phyloP scores from a whole-genome alignment of 2,329 filamentous ascomycete genomes.

The Cryphonectria carpinicola region DNA sequence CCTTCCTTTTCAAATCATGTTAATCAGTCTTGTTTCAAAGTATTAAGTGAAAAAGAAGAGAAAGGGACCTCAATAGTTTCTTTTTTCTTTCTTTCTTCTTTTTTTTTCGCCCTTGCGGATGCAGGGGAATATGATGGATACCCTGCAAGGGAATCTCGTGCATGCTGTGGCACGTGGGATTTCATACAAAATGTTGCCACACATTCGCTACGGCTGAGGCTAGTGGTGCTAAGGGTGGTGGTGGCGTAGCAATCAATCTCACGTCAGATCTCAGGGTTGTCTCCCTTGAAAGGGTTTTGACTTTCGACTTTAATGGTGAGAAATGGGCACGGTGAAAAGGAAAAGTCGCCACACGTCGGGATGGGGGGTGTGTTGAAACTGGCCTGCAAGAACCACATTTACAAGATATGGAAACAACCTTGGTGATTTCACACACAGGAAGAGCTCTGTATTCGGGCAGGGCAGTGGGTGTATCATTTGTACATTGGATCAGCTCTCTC shows the following conservation, averaged over 20 bases:
- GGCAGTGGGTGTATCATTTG: conserved; percentile 14
- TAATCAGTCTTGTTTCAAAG: background rate
- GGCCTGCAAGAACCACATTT: background rate
- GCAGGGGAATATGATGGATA: no score
- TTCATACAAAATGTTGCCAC: background rate
- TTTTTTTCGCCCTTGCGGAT: no score
- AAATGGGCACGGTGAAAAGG: background rate
- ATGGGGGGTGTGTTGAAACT: no score
- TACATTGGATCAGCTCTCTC: background rate
- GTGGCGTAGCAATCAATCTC: conserved; percentile 2
- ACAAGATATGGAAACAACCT: background rate
- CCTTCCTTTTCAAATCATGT: background rate
- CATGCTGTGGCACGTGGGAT: background rate
- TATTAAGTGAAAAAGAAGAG: background rate
- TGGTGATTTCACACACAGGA: background rate
- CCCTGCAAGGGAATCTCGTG: no score
- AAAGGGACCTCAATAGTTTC: background rate
- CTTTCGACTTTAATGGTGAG: background rate
- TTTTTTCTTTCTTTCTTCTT: background rate
- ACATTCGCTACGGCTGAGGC: background rate
- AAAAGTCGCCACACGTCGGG: background rate
- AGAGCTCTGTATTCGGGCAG: conserved; percentile 1
- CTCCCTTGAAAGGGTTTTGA: background rate
- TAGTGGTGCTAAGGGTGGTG: background rate
- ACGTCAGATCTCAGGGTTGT: background rate